Conservation (phyloP, 768 basidiomycete genomes). For the Termitomyces sp. region DNA sequence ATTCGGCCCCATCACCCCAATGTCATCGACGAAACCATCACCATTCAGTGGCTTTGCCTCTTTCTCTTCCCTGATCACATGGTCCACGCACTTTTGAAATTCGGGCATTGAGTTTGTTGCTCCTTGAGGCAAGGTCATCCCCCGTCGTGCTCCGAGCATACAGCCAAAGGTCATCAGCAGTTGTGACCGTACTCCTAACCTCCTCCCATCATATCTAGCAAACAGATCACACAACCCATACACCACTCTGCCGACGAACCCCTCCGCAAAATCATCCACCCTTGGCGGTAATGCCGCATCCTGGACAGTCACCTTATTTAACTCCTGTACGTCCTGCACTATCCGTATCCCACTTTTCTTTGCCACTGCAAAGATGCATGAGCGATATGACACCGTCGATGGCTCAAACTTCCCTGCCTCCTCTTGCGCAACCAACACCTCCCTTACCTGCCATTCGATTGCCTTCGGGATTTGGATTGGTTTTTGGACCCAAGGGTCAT, state of each 20-base stretch:
- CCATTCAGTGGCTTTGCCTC: conserved; percentile 7
- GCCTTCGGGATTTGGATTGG: no score
- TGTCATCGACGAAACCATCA: conserved; percentile 19
- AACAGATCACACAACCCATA: no score
- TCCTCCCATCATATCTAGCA: neutral
- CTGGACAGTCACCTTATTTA: no score
- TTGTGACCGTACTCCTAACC: no score
- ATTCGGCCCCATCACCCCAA: conserved; percentile 11
- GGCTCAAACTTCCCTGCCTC: neutral
- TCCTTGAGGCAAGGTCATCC: no score
- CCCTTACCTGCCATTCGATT: neutral
- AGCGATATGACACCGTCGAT: neutral
- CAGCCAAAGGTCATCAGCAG: no score
- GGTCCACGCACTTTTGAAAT: conserved; percentile 22
- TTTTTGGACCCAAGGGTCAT: no score
- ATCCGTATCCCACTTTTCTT: neutral
- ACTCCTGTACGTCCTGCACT: no score
- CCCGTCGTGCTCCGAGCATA: no score
- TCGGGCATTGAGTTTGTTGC: conserved; percentile 26
- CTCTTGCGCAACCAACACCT: neutral
- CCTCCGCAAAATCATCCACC: neutral
- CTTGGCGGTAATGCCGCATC: neutral
- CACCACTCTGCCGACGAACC: no score
- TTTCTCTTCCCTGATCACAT: conserved; percentile 15
- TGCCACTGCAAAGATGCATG: neutral